A percentile compares a stretch with the other conserved stretches of the same genome.
phyloP scores from a whole-genome alignment of 768 basidiomycete species.

The Suillus americanus region DNA sequence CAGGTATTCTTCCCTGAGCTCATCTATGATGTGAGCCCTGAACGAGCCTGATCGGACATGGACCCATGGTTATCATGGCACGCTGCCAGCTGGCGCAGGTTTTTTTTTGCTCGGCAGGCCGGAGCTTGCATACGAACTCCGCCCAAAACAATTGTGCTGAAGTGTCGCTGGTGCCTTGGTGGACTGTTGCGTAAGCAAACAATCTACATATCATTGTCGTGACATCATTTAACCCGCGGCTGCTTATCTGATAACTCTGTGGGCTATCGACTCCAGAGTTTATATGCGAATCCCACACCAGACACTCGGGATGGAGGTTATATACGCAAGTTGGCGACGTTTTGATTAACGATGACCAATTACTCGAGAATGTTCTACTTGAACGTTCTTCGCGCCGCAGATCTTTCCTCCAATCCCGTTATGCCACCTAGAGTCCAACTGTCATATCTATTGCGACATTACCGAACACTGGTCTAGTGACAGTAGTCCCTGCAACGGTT shows the following conservation, averaged over 20 bases:
- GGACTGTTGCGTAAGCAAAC: too few relatives aligned
- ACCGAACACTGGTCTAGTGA: too few relatives aligned
- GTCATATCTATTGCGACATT: neutral
- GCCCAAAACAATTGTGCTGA: neutral
- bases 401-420: neutral
- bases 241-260: neutral
- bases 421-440: neutral
- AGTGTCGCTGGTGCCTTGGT: neutral
- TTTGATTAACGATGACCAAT: neutral
- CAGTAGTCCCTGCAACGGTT: too few relatives aligned
- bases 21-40: neutral
- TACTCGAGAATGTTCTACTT: neutral
- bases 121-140: neutral
- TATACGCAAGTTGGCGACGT: neutral
- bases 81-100: neutral
- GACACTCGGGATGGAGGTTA: neutral
- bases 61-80: neutral
- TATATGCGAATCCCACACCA: neutral
- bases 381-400: neutral
- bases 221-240: neutral
- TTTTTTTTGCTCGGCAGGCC: neutral
- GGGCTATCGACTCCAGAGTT: too few relatives aligned
- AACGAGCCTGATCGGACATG: neutral
- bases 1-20: neutral
- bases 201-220: too few relatives aligned